Base-by-base conservation (phyloP, 768 basidiomycete genomes). In the Amanita jacksonii region DNA sequence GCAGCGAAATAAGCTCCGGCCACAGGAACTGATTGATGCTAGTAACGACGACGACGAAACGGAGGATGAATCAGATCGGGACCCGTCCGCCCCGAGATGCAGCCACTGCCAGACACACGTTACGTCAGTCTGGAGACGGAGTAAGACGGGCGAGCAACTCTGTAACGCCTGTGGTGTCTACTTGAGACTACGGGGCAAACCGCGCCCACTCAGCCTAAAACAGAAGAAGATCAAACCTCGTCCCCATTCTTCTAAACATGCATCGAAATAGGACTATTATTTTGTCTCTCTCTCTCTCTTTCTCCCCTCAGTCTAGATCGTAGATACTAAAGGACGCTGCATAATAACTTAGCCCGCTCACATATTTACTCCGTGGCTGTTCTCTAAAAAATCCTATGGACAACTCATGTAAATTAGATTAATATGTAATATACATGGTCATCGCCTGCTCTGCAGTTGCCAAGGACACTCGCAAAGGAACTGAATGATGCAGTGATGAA, bases 81-180 rank as follows among this genome's bases (percentile, higher is more conserved):
- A 69, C 49, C 61, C 62, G 20, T 56, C 58, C 28, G 69, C 68
- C 7, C 72, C 70, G 1, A 66, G 71, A 50, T 73, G 72, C 37
- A 70, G 66, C 42, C 72, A 72, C 54, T 73, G 72, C 47, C 64
- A 61, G 45, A 72, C 72, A 7, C 69, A 68, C 43, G 66, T 63
- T 32, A 73, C 72, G 3, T 70, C 69, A 6, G 72, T 73, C 32
- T 73, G 72, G 72, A 61, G 72, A 30, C 58, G 72, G 39, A 70
- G 69, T 51, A 73, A 73, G 54, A 60, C 66, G 1, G 72, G 72
- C 1, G 68, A 67, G 9, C 69, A 70, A 51, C 60, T 73, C 1
- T 73, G 72, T 53, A 73, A 73, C 41, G 72, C 72, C 4, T 73
- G 72, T 52, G 72, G 72, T 18, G 72, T 73, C 7, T 73, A 73